phyloP scores from a whole-genome alignment of 768 basidiomycete genomes.

The Melanogaster broomeanus region DNA sequence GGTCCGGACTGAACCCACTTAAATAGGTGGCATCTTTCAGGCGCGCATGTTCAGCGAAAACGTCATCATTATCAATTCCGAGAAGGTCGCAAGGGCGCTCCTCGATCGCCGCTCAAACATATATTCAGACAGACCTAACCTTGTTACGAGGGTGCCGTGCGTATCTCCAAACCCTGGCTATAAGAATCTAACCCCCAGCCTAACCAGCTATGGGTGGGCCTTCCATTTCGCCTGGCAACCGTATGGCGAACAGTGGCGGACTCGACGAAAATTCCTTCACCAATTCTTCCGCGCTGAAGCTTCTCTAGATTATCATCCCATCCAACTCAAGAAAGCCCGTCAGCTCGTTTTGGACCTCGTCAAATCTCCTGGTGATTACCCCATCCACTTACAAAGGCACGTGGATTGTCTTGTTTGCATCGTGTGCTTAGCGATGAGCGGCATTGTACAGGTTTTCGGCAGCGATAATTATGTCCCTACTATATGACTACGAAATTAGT shows the following conservation, averaged over 20 bases:
- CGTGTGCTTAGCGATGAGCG: neutral
- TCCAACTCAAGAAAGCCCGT: constrained; percentile 3
- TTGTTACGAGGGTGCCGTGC: neutral
- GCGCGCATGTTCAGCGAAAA: neutral
- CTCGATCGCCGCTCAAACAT: neutral
- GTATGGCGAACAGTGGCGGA: constrained; percentile 5
- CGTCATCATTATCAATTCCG: constrained; percentile 1
- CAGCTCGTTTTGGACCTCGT: constrained; percentile 1
- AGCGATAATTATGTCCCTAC: constrained; percentile 33
- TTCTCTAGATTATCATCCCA: neutral
- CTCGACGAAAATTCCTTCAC: constrained; percentile 1
- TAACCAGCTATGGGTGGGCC: neutral
- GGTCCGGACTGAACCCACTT: neutral
- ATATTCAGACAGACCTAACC: constrained; percentile 5
- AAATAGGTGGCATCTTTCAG: neutral
- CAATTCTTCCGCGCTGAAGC: constrained; percentile 1
- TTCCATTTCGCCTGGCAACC: neutral
- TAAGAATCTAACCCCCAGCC: too few relatives aligned
- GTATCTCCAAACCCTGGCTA: neutral
- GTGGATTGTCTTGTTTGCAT: neutral
- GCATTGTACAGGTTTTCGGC: constrained; percentile 28
- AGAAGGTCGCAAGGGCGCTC: neutral
- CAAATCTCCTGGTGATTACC: neutral
- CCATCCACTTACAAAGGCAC: neutral
- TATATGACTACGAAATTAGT: constrained; percentile 38